Percentiles rank a stretch among this genome's conserved stretches.
Conservation (phyloP, 2,329 filamentous ascomycete genomes). For the Pseudopithomyces chartarum region DNA sequence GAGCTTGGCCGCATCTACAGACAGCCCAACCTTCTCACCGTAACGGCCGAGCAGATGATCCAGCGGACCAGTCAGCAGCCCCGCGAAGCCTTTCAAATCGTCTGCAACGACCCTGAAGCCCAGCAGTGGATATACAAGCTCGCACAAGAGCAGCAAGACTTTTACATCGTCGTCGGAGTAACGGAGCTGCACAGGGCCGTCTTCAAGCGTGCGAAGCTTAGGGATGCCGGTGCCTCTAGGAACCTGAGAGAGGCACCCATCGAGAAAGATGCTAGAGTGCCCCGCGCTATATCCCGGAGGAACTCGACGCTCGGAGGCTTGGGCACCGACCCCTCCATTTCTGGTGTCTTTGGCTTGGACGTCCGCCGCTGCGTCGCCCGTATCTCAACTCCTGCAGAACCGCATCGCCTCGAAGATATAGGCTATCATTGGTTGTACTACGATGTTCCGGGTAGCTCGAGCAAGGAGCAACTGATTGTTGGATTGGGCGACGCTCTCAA, state of each 20-base stretch:
- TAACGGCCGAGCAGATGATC: conserved; percentile 45
- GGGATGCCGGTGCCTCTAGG: conserved; percentile 41
- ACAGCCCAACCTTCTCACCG: conserved; percentile 43
- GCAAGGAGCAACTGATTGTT: conserved; percentile 43
- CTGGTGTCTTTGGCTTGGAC: conserved; percentile 46
- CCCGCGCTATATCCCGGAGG: conserved; percentile 30
- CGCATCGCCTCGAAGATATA: conserved; percentile 38
- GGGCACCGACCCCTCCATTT: conserved; percentile 36
- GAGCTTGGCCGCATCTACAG: conserved; percentile 44
- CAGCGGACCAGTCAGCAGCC: conserved; percentile 39
- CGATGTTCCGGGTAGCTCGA: conserved; percentile 30
- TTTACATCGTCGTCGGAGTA: conserved; percentile 43
- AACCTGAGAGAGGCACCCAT: conserved; percentile 39
- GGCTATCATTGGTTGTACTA: conserved; percentile 41
- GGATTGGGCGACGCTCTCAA: conserved; percentile 40
- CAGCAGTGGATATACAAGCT: conserved; percentile 37
- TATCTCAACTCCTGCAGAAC: conserved; percentile 39
- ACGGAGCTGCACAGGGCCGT: conserved; percentile 45
- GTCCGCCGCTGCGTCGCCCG: conserved; percentile 35
- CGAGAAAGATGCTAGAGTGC: conserved; percentile 40
- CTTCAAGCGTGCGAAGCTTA: conserved; percentile 44
- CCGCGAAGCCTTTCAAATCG: conserved; percentile 34
- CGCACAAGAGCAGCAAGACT: conserved; percentile 32
- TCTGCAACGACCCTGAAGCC: conserved; percentile 40
- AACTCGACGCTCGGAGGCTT: conserved; percentile 35